A percentile compares a stretch with the other conserved stretches of the same genome.
Evolutionary conservation across 2,329 filamentous ascomycete species (phyloP).

Genomic region (Arthrobotrys entomopaga): DNA sequence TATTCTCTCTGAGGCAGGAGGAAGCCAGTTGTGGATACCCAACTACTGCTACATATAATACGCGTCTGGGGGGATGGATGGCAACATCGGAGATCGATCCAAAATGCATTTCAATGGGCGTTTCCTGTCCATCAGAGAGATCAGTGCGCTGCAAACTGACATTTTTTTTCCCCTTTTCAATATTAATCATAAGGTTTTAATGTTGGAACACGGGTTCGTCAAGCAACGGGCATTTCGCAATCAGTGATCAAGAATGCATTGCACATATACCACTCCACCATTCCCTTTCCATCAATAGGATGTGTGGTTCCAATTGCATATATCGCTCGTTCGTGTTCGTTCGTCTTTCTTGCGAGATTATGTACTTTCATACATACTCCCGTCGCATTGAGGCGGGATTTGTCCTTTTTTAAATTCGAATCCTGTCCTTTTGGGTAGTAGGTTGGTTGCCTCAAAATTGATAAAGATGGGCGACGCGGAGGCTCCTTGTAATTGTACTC

Average conservation of each 20-base stretch:
- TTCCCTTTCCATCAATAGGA: conserved; percentile 25
- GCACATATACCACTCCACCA: conserved; percentile 26
- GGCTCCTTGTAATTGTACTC: conserved; percentile 1
- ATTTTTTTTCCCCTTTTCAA: background rate
- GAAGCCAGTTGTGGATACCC: too few relatives aligned
- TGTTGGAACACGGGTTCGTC: conserved; percentile 48
- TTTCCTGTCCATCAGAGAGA: conserved; percentile 21
- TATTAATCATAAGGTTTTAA: conserved; percentile 1
- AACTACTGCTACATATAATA: too few relatives aligned
- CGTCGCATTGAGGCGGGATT: conserved; percentile 1
- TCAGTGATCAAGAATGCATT: conserved; percentile 51
- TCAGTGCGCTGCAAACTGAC: conserved; percentile 24
- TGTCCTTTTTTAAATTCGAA: background rate
- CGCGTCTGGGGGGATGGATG: conserved; percentile 1
- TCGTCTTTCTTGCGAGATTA: background rate
- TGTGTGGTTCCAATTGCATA: background rate
- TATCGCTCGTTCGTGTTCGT: background rate
- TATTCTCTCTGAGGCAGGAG: conserved; percentile 5
- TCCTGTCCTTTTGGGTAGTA: conserved; percentile 19
- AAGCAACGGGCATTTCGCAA: conserved; percentile 45
- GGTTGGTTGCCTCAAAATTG: conserved; percentile 33
- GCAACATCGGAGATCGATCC: background rate
- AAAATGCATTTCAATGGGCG: background rate
- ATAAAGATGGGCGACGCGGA: conserved; percentile 27
- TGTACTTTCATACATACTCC: too few relatives aligned